Base-by-base conservation (phyloP, 129 eudicot genomes). In the Pulicaria dysenterica region DNA sequence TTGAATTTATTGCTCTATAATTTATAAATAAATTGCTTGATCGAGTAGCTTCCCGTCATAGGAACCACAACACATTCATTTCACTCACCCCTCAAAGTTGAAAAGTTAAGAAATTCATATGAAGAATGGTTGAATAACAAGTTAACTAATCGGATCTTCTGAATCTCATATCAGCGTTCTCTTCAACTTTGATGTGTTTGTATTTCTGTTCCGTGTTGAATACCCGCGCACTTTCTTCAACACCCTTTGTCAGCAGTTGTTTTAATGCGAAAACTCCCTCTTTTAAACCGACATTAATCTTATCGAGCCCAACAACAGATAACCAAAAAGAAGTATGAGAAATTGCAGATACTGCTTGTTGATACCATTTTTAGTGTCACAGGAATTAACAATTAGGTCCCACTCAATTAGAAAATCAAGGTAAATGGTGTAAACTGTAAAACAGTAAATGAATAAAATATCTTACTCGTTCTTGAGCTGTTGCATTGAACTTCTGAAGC, bases 401-500 rank as follows among this genome's bases (percentile, higher is more conserved):
- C 6, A 40, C 16, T 15, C 6, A 45, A 45, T 16, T 51, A 17
- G 12, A 60, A 31, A 14, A 16, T 34, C n/a, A 24, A 11, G 13
- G 58, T 24, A 59, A 46, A 72, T 59, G 74, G 40, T 56, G 38
- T 55, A 56, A 69, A 60, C 5, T 58, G 61, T 24, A 24, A 24
- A 24, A 24, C 31, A 24, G 31, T 24, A 24, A 24, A 24, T 24
- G 31, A 24, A 24, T 24, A 69, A 31, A 70, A 44, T 3, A 16
- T 62, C 85, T 58, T 81, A 92, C 98, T 76, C 85, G 85, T 73
- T 83, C 86, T 81, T 85, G 88, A 55, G 97, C 96, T 41, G 90
- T 83, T 36, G 84, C 81, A 48, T 85, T 95, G 75, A 95, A 95
- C 77, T 83, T 95, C 61, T 95, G 99, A 55, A 95, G 94, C 92